Percentiles rank a stretch among this genome's conserved stretches.
phyloP scores from a whole-genome alignment of 2,329 filamentous ascomycete species.

The Trichoderma simmonsii region DNA sequence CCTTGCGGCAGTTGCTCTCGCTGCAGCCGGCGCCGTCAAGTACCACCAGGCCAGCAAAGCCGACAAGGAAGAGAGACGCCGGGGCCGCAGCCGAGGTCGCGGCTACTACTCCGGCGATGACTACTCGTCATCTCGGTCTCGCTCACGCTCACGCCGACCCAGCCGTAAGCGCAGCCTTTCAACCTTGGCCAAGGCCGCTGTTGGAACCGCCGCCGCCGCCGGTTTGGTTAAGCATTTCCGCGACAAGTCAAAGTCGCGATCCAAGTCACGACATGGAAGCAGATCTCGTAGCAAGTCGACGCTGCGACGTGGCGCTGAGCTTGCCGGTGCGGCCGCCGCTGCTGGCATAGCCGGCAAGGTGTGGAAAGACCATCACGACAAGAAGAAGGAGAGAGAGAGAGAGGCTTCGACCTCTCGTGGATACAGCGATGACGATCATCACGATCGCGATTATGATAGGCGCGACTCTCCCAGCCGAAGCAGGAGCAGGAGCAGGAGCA shows the following conservation, averaged over 20 bases:
- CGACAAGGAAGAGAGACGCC: constrained; percentile 56
- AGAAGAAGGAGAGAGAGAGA: constrained; percentile 45
- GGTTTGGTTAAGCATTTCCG: constrained; percentile 57
- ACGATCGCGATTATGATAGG: constrained; percentile 35
- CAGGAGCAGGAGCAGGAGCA: constrained; percentile 44
- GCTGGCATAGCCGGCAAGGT: constrained; percentile 60
- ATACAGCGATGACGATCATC: constrained; percentile 34
- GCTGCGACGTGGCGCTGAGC: constrained; percentile 55
- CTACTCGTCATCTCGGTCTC: constrained; percentile 39
- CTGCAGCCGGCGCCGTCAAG: constrained; percentile 63
- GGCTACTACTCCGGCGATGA: constrained; percentile 41
- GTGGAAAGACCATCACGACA: constrained; percentile 59
- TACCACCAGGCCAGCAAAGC: constrained; percentile 59
- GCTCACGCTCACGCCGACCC: constrained; percentile 41
- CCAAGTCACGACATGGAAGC: constrained; percentile 27
- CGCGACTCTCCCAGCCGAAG: constrained; percentile 31
- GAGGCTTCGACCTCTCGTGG: constrained; percentile 30
- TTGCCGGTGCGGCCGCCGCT: constrained; percentile 58
- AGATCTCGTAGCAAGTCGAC: constrained; percentile 45
- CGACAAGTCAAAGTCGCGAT: constrained; percentile 47
- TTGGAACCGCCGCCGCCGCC: constrained; percentile 56
- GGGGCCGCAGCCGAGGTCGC: constrained; percentile 54
- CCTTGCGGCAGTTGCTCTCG: constrained; percentile 60
- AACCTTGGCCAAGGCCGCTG: constrained; percentile 53
- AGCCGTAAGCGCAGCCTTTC: constrained; percentile 48